Evolutionary conservation across 257 asterid genomes (phyloP), one percentile per base, ranked within the genome.

Genomic region (Gentiana straminea): DNA sequence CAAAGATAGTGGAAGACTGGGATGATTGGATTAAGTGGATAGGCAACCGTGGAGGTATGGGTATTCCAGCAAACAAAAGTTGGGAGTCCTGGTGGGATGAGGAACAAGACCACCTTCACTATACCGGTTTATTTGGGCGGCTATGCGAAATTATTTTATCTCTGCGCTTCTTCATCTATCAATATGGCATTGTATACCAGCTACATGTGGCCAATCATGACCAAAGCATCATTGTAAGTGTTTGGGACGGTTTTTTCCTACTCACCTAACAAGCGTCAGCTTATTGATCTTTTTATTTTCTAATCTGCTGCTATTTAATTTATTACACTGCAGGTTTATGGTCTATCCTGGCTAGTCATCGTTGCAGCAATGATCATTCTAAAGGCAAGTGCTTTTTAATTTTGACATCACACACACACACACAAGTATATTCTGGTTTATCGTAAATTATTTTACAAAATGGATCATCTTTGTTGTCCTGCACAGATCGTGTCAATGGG

Each of bases 71-170:
- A 36, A 70, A 68, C 65, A 86, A 90, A 81, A 90, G 98, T 63
- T 90, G 98, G 98, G 98, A 90, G 64, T 90, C 98, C 1, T 90
- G 98, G 98, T 90, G 98, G 98, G 77, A 77, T 4, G 96, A 86
- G 72, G 98, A 90, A 77, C 97, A 83, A 62, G 94, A 83, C 65
- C 98, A 91, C 73, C 92, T 91, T 15, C 75, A 76, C 41, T 37
- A 63, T 68, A 87, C 97, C 1, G 95, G 95, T 24, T 49, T 83
- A 4, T 52, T 74, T 1, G 98, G 98, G 7, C 71, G 93, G 8
- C 58, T 81, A 63, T 76, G 81, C 63, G 98, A 91, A 71, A 73
- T 84, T 62, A 13, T 87, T 51, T 89, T 91, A 15, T 38, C 96
- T 47, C 44, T 84, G 7, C 85, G 98, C 66, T 91, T 91, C 86